Base-by-base conservation (phyloP, 306 rosid genomes). In the Vicia faba region DNA sequence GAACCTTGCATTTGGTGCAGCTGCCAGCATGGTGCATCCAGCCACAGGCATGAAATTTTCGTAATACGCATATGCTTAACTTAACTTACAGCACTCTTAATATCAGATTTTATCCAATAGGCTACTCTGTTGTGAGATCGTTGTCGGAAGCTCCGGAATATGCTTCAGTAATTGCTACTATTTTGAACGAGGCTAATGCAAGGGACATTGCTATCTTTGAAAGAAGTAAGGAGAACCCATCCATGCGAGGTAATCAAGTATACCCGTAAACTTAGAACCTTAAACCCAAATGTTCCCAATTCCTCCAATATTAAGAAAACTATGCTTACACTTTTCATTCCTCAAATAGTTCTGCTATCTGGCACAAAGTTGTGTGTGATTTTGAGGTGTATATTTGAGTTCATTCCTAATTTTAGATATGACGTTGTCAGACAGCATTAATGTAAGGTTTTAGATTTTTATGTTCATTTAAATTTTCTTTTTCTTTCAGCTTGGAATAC, bases 1-100 rank as follows among this genome's bases (percentile, higher is more conserved):
- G 78, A 93, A 93, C 76, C 96, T 93, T 66, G 99, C 97, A 56
- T 90, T 89, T 77, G 99, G 99, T 75, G 95, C 97, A 41, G 99
- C 99, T 79, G 99, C 99, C 56, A 82, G 97, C 81, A 84, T 93
- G 97, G 99, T 93, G 78, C 99, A 93, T 82, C 99, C 99, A 61
- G 99, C 99, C 73, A 93, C 99, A 74, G 96, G 97, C 81, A 82
- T 63, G 68, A 71, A 39, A 38, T 64, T 41, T 46, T 60, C 19
- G 33, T 63, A 56, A 63, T 38, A 29, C 25, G 66, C 51, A 45
- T 57, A 16, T 73, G 38, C 31, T 76, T 60, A 26, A 40, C 76
- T 59, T 15, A 70, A 64, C 58, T 13, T 64, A 43, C 20, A 33
- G 19, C 39, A 63, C 35, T 43, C 49, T 71, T n/a, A 40, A 36